Conservation (phyloP, 192 early-diverging fungal genomes). For the Gamsiella multidivaricata region DNA sequence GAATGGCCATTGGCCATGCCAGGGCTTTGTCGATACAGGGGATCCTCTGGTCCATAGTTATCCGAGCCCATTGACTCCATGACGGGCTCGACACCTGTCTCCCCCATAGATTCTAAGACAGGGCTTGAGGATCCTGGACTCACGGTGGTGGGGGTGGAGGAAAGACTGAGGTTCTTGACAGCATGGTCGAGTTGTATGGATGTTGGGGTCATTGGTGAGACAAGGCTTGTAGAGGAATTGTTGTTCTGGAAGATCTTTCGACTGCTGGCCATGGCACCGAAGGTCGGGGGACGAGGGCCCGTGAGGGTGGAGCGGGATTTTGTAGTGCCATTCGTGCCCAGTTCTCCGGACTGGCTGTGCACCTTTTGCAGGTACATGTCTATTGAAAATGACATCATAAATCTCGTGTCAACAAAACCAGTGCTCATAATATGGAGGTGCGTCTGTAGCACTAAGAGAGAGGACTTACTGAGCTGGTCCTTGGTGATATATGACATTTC, state of each 20-base stretch:
- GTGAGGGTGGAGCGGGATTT: conserved; percentile 34
- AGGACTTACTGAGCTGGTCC: conserved; percentile 40
- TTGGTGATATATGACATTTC: conserved; percentile 45
- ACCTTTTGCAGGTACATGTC: conserved; percentile 50
- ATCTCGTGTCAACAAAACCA: neutral
- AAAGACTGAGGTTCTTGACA: conserved; percentile 27
- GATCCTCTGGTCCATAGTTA: conserved; percentile 2
- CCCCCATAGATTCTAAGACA: conserved; percentile 48
- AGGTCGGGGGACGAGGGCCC: conserved; percentile 43
- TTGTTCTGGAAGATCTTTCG: conserved; percentile 45
- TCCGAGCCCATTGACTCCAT: conserved; percentile 54
- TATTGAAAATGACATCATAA: neutral
- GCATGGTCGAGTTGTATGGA: conserved; percentile 21
- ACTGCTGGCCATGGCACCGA: conserved; percentile 31
- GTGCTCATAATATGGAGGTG: neutral
- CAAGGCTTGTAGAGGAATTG: neutral
- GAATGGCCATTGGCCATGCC: neutral
- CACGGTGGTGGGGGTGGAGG: conserved; percentile 6
- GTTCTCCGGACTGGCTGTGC: conserved; percentile 17
- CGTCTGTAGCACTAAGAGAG: neutral
- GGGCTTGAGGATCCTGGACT: conserved; percentile 10
- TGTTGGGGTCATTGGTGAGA: conserved; percentile 10
- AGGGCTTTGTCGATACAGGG: neutral
- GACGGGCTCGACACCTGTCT: conserved; percentile 11
- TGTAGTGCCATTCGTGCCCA: conserved; percentile 29